Conservation (phyloP, 108 stramenopile genomes). For the Epithemia pelagica region DNA sequence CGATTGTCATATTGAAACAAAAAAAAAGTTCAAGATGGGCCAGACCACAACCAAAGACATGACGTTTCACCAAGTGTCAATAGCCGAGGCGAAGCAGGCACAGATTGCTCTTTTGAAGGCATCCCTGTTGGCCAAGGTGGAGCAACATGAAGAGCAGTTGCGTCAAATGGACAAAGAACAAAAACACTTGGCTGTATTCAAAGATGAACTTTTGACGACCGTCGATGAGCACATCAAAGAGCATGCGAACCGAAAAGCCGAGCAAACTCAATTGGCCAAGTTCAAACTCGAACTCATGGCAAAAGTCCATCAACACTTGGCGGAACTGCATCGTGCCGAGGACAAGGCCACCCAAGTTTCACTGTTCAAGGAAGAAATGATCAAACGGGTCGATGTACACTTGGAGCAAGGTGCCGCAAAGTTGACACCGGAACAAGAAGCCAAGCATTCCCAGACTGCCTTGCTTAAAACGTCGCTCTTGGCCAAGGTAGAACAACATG, state of each 20-base stretch:
- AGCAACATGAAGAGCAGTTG: slow-evolving; percentile 29
- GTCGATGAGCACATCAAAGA: slow-evolving; percentile 32
- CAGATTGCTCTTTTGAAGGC: slow-evolving; percentile 30
- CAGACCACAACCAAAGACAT: no score
- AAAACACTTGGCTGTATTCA: slow-evolving; percentile 25
- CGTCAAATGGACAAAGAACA: slow-evolving; percentile 31
- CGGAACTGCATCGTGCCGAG: neutral
- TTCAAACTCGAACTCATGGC: slow-evolving; percentile 1
- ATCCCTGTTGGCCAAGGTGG: slow-evolving; percentile 36
- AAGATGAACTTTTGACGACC: slow-evolving; percentile 29
- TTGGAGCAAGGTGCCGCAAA: neutral
- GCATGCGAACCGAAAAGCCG: neutral
- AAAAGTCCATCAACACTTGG: slow-evolving; percentile 8
- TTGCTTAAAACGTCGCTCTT: no score
- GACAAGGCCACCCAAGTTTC: slow-evolving; percentile 4
- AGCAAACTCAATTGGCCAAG: slow-evolving; percentile 1
- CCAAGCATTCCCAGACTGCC: no score
- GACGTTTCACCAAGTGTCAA: slow-evolving; percentile 10
- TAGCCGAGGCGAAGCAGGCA: slow-evolving; percentile 32
- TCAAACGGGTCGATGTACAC: neutral
- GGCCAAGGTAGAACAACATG: no score
- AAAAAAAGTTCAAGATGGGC: no score
- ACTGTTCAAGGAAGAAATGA: slow-evolving; percentile 5
- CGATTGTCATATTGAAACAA: no score
- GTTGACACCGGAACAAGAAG: no score